These are phyloP conservation scores for Kodamaea fukazawae DNA, from an alignment of 805 yeast genomes.

Conservation along the genomic window DNA sequence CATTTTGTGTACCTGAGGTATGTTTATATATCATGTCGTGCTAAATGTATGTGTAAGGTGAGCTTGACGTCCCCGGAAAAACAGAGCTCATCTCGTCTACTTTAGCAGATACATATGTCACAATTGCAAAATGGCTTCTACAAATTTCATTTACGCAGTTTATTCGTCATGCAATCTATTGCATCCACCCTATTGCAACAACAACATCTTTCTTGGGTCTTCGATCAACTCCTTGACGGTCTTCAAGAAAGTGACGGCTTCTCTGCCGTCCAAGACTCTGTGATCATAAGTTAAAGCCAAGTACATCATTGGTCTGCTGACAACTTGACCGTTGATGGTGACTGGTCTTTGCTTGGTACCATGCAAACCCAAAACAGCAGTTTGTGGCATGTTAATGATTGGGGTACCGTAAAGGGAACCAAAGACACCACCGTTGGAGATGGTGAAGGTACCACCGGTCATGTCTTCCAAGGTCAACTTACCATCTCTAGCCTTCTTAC, in stretches of 20 bases:
- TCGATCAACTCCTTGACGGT: slow-evolving; percentile 95
- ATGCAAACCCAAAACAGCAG: slow-evolving; percentile 95
- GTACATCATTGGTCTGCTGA: slow-evolving; percentile 99
- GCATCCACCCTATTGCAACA: slow-evolving; percentile 17
- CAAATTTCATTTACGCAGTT: no score
- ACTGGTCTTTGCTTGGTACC: slow-evolving; percentile 98
- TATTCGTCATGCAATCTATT: not conserved
- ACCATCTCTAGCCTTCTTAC: slow-evolving; percentile 94
- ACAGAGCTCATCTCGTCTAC: no score
- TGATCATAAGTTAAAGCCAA: slow-evolving; percentile 97
- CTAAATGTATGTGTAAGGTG: no score
- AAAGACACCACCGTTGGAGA: slow-evolving; percentile 98
- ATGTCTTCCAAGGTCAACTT: slow-evolving; percentile 95
- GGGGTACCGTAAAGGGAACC: slow-evolving; percentile 98
- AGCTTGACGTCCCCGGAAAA: no score
- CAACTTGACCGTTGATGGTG: slow-evolving; percentile 92
- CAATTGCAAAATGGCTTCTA: no score
- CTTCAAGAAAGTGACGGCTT: slow-evolving; percentile 95
- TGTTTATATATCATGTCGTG: no score
- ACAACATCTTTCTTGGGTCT: slow-evolving; percentile 98
- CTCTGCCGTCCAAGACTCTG: slow-evolving; percentile 97
- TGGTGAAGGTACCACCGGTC: slow-evolving; percentile 99
- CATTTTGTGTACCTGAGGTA: no score
- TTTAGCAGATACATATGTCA: no score
- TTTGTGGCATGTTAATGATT: slow-evolving; percentile 96